A percentile compares a stretch with the other conserved stretches of the same genome.
Evolutionary conservation across 2,329 filamentous ascomycete species (phyloP).

Genomic region (Epichloe sp.): DNA sequence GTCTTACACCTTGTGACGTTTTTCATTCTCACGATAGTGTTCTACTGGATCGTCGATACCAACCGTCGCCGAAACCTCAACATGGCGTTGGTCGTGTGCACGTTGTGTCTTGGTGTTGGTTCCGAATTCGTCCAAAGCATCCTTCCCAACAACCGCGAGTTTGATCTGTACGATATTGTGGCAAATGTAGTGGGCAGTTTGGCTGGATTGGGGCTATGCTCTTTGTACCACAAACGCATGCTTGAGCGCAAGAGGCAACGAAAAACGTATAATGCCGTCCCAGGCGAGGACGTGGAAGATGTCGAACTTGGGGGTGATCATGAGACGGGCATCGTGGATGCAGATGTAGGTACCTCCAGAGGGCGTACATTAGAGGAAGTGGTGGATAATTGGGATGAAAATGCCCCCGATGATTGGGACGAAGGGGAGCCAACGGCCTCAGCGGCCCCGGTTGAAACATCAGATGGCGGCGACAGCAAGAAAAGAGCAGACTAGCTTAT

Average conservation of each 20-base stretch:
- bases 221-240: conserved; percentile 94
- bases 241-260: conserved; percentile 69
- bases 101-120: conserved; percentile 54
- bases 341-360: conserved; percentile 13
- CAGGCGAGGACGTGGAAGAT: conserved; percentile 51
- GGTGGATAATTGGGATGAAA: conserved; percentile 91
- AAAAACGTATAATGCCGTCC: conserved; percentile 58
- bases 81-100: conserved; percentile 70
- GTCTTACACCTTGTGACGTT: conserved; percentile 77
- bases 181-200: conserved; percentile 77
- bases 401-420: conserved; percentile 47
- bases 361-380: conserved; percentile 54
- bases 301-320: conserved; percentile 66
- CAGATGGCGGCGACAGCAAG: conserved; percentile 19
- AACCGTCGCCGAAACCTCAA: conserved; percentile 74
- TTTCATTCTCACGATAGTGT: conserved; percentile 72
- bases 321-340: conserved; percentile 48
- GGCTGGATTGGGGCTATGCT: conserved; percentile 58
- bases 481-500: conserved; percentile 19
- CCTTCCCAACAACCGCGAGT: conserved; percentile 57
- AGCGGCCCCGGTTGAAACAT: conserved; percentile 9
- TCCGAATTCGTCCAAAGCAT: conserved; percentile 66
- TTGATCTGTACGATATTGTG: conserved; percentile 73
- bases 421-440: conserved; percentile 25
- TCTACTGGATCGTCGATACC: conserved; percentile 97